A percentile compares a stretch with the other conserved stretches of the same genome.
Evolutionary conservation across 306 rosid genomes (phyloP).

Genomic region (Neltuma alba): DNA sequence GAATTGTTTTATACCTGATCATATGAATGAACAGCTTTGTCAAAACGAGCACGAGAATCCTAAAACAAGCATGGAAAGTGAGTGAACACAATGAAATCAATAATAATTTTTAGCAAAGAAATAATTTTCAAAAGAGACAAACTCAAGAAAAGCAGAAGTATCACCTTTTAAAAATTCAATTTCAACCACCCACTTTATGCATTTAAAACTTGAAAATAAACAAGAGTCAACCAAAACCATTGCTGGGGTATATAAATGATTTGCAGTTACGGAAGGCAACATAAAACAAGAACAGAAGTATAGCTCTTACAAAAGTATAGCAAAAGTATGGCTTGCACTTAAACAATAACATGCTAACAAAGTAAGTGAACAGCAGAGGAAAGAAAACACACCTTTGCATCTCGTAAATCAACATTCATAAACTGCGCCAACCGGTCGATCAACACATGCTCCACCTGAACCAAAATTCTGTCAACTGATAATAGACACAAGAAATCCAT

Average conservation of each 20-base stretch:
- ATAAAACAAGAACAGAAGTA: neutral
- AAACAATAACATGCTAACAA: neutral
- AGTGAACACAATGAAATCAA: slow-evolving; percentile 4
- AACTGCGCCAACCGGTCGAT: slow-evolving; percentile 79
- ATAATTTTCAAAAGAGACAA: slow-evolving; percentile 7
- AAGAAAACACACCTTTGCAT: slow-evolving; percentile 62
- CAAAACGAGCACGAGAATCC: slow-evolving; percentile 84
- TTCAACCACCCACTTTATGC: neutral
- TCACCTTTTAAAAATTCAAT: neutral
- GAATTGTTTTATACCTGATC: slow-evolving; percentile 74
- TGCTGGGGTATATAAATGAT: neutral
- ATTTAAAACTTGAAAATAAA: neutral
- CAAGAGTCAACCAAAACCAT: neutral
- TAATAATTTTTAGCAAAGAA: neutral
- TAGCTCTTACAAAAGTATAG: neutral
- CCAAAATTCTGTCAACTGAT: slow-evolving; percentile 32
- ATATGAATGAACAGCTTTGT: slow-evolving; percentile 77
- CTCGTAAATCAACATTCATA: slow-evolving; percentile 78
- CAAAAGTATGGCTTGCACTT: neutral
- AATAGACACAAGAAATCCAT: slow-evolving; percentile 24
- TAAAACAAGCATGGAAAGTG: slow-evolving; percentile 41
- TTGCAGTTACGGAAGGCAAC: neutral
- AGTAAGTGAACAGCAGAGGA: slow-evolving; percentile 18
- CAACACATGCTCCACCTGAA: slow-evolving; percentile 93
- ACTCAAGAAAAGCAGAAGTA: slow-evolving; percentile 11